phyloP scores from a whole-genome alignment of 176 grass and related monocot genomes.

The Rhynchospora pubera region DNA sequence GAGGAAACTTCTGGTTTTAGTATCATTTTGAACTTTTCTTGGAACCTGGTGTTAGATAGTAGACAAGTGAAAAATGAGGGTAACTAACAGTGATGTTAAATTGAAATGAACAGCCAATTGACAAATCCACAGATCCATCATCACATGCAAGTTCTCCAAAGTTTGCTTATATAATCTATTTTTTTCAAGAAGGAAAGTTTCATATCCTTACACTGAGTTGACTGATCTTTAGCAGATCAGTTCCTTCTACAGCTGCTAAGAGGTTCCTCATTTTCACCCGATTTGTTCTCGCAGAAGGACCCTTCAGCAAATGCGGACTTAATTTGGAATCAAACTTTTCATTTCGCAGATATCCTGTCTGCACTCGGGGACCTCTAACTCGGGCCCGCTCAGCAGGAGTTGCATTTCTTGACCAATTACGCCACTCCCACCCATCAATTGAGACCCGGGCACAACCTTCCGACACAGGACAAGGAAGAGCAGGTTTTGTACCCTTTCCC shows the following conservation, averaged over 20 bases:
- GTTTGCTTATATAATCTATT: neutral
- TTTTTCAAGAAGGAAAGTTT: neutral
- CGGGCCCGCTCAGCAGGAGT: conserved; percentile 59
- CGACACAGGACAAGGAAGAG: conserved; percentile 57
- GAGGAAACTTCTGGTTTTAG: neutral
- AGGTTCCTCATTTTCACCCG: conserved; percentile 75
- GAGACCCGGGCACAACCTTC: conserved; percentile 80
- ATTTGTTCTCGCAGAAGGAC: conserved; percentile 82
- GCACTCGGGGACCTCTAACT: conserved; percentile 57
- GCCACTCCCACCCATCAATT: conserved; percentile 86
- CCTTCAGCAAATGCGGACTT: conserved; percentile 45
- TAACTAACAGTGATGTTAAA: neutral
- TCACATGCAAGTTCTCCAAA: neutral
- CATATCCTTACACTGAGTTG: conserved; percentile 52
- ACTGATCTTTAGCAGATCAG: conserved; percentile 77
- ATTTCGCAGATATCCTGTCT: conserved; percentile 34
- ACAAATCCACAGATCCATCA: neutral
- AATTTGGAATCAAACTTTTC: conserved; percentile 34
- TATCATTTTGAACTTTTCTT: neutral
- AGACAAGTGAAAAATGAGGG: neutral
- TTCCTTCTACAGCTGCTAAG: conserved; percentile 67
- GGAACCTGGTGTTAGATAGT: neutral
- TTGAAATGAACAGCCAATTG: neutral
- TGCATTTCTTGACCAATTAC: conserved; percentile 71
- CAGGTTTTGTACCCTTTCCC: conserved; percentile 34